phyloP scores from a whole-genome alignment of 495 filamentous ascomycete genomes.

The Stereocaulon alpinum region DNA sequence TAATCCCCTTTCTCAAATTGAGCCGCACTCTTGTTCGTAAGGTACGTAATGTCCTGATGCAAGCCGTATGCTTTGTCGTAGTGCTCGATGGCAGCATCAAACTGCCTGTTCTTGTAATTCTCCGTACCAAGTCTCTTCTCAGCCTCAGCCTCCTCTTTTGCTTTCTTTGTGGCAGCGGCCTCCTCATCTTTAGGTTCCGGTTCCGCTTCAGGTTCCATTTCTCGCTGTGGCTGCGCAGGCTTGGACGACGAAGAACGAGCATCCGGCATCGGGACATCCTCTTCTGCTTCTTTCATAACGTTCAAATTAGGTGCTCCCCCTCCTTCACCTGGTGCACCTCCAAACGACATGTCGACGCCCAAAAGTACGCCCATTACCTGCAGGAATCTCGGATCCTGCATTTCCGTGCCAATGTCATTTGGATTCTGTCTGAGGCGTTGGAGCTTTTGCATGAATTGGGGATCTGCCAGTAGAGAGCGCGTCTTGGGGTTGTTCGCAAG shows the following conservation, averaged over 20 bases:
- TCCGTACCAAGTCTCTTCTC: conserved; percentile 93
- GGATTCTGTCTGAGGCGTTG: conserved; percentile 72
- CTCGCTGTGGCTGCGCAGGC: conserved; percentile 39
- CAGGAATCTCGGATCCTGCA: conserved; percentile 83
- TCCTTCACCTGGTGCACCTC: conserved; percentile 40
- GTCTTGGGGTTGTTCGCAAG: conserved; percentile 92
- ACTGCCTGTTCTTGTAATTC: conserved; percentile 94
- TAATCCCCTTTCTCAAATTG: conserved; percentile 94
- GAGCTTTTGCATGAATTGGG: conserved; percentile 81
- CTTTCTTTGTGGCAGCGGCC: conserved; percentile 67
- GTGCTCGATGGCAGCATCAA: conserved; percentile 88
- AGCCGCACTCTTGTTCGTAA: conserved; percentile 92
- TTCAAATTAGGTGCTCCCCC: conserved; percentile 31
- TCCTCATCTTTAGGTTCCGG: conserved; percentile 70
- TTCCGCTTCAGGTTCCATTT: conserved; percentile 45
- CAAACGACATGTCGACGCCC: conserved; percentile 89
- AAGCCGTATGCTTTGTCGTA: conserved; percentile 93
- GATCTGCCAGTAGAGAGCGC: conserved; percentile 68
- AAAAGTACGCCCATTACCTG: conserved; percentile 89
- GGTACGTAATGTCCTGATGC: conserved; percentile 91
- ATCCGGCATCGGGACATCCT: conserved; percentile 75
- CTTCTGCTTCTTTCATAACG: conserved; percentile 46
- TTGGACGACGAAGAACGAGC: conserved; percentile 40
- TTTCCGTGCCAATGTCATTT: conserved; percentile 62
- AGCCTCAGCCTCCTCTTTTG: conserved; percentile 83